Evolutionary conservation across 495 filamentous ascomycete genomes (phyloP), one percentile per base, ranked within the genome.

Genomic region (Penicillium verhagenii): DNA sequence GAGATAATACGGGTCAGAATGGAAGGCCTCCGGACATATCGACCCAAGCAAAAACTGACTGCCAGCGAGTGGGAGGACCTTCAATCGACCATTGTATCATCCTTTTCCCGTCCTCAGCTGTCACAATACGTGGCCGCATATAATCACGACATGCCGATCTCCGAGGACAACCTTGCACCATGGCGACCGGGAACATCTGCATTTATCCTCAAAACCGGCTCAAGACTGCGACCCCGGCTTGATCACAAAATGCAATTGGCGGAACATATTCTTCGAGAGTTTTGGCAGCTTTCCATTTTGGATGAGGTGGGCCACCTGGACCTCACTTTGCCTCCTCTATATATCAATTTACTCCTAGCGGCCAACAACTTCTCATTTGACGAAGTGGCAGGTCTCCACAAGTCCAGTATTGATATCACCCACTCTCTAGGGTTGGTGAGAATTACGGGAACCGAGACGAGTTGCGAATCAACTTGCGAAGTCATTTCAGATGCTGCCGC

Each of bases 231-330:
- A n/a, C n/a, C n/a, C n/a, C n/a, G n/a, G n/a, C n/a, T n/a, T n/a
- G 19, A 70, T 57, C 42, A 57, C 58, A 8, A 80, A 79, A 44
- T 14, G 69, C 0, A 37, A 1, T 47, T 78, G 10, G 66, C 68
- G 29, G 69, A 76, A 35, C 66, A 42, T 18, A 72, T 81, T 26
- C 59, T 79, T 44, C 66, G 73, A 11, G 69, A 74, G 18, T 72
- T 66, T 50, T 81, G 78, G 78, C 52, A 75, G 20, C 49, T 81
- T 25, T 69, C 59, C 7, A 45, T 73, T 14, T 38, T 38, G n/a
- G 59, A 65, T 23, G 72, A 78, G 48, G 31, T 72, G 33, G 78
- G 78, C 10, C 72, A 74, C 50, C 20, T 79, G 24, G 76, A 79
- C 24, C 65, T 80, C 14, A 61, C 49, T 11, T 42, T 79, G 13